Evolutionary conservation across 768 basidiomycete genomes (phyloP), one percentile per base, ranked within the genome.

Genomic region (Collybia sp.): DNA sequence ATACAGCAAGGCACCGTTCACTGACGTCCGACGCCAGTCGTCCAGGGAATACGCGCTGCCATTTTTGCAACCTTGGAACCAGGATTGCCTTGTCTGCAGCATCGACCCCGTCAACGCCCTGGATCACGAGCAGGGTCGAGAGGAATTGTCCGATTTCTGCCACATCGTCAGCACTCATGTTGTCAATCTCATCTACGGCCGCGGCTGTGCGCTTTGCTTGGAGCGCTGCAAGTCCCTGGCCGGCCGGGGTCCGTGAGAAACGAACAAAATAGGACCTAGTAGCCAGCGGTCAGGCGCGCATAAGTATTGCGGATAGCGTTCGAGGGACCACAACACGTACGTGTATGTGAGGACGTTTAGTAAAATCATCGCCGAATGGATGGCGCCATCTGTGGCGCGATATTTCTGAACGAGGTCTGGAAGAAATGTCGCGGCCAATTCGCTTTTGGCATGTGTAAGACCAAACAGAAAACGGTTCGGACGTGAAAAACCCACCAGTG

Each of bases 211-310:
- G 69, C 39, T 60, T 61, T 13, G 66, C 64, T 43, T 73, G 69
- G 12, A 71, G 43, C 19, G 58, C 58, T 6, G 59, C 66, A 34
- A 75, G 41, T 18, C 63, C 65, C 44, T 54, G 58, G 6, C 58
- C 64, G 12, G 58, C 63, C 6, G 59, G 49, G 2, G 55, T 65
- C 15, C 52, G 63, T 30, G 59, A 48, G 46, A 67, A 72, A 20
- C 72, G 70, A 31, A 65, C 51, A 47, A 72, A 73, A 51, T 75
- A 72, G 9, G 72, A 64, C 2, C 73, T 72, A 40, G 35, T 43
- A 11, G 34, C 30, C 43, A 42, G 44, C 19, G 35, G 41, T 33
- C 15, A 12, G 13, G 12, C n/a, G 30, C n/a, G 38, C 32, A 39
- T 16, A 44, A 34, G 20, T 37, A 19, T 20, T 25, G 30, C 25